Base-by-base conservation (phyloP, 371 early-diverging fungal species). In the Mucor velutinosus region DNA sequence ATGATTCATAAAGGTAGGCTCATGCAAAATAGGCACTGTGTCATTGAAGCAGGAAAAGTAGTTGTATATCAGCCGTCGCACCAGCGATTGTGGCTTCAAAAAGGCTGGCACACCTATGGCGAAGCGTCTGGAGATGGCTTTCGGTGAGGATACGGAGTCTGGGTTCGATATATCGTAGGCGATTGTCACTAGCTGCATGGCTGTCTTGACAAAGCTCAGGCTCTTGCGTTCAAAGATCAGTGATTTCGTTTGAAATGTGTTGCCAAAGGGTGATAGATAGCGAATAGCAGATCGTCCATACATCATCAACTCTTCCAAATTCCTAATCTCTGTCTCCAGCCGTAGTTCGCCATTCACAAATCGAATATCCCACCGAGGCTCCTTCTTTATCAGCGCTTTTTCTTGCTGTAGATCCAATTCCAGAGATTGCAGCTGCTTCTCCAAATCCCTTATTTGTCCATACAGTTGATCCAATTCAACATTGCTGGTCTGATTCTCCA, bases 221-320 rank as follows among this genome's bases (percentile, higher is more conserved):
- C 45, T 29, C 4, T 19, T 14, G 27, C 57, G 39, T 35, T 67
- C 39, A 51, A 67, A 72, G 6, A 47, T 11, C n/a, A 67, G 21
- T 8, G 67, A 33, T 0, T 37, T 60, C 4, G 53, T 49, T 14
- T 60, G 53, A 41, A 67, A 72, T 0, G 64, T 47, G 2, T 29
- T 51, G 27, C 67, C 72, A 57, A 72, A 72, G 0, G 72, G 72
- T n/a, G 72, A 72, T 12, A 72, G 30, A 43, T 72, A 72, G 0
- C 68, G 67, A 14, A 67, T 57, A 17, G 60, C 43, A 7, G 67
- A 45, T 7, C 47, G 37, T 15, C 64, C 67, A 35, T 67, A 72
- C 12, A 55, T 0, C 23, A 64, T 37, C 1, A 72, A 29, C 25
- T 72, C 72, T 35, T 67, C 64, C 7, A 72, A 10, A 15, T 17